Percentiles rank a stretch among this genome's conserved stretches.
Conservation (phyloP, 805 yeast genomes). For the Kregervanrija delftensis region DNA sequence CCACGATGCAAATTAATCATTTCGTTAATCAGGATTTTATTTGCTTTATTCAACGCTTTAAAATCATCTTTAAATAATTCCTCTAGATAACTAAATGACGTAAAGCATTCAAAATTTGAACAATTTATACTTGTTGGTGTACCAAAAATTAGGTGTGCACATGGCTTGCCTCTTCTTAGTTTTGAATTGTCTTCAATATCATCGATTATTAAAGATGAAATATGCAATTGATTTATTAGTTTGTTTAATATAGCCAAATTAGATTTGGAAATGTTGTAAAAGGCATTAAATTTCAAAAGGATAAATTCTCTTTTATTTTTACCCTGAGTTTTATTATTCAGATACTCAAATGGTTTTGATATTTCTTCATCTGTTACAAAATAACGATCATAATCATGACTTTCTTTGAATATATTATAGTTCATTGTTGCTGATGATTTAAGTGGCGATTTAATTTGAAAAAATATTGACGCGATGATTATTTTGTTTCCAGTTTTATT, state of each 20-base stretch:
- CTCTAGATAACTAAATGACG: slow-evolving; percentile 46
- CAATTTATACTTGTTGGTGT: slow-evolving; percentile 74
- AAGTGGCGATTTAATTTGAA: too few species aligned
- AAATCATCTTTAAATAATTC: slow-evolving; percentile 20
- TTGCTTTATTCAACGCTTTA: slow-evolving; percentile 21
- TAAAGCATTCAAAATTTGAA: slow-evolving; percentile 76
- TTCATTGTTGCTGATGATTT: too few species aligned
- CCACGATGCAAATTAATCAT: slow-evolving; percentile 80
- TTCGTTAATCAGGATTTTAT: slow-evolving; percentile 55
- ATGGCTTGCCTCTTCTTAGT: slow-evolving; percentile 68
- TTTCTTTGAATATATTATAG: too few species aligned
- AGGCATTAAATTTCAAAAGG: slow-evolving; percentile 46
- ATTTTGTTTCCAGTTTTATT: too few species aligned
- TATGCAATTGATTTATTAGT: slow-evolving; percentile 55
- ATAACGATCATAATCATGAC: background rate
- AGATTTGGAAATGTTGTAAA: slow-evolving; percentile 36
- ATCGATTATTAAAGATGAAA: slow-evolving; percentile 67
- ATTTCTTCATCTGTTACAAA: slow-evolving; percentile 21
- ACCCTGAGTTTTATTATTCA: slow-evolving; percentile 42
- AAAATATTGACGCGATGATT: too few species aligned
- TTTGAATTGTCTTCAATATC: slow-evolving; percentile 80
- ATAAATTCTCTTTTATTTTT: slow-evolving; percentile 46
- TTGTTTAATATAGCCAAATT: slow-evolving; percentile 34
- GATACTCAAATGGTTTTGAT: slow-evolving; percentile 43
- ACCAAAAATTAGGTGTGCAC: slow-evolving; percentile 76